Conservation (phyloP, 1,139 yeast species). For the Starmera stellimalicola region DNA sequence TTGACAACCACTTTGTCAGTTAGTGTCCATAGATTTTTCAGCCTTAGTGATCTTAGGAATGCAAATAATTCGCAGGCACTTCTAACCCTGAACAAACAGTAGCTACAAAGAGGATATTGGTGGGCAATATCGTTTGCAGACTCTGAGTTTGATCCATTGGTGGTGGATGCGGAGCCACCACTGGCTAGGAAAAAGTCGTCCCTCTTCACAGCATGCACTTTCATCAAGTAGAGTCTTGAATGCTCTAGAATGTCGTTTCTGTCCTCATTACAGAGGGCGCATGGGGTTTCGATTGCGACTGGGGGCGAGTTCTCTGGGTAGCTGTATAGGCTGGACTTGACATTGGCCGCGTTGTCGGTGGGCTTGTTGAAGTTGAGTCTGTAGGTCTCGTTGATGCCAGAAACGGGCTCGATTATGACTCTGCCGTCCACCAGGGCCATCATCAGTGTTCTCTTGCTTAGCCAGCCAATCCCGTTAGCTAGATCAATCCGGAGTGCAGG, state of each 20-base stretch:
- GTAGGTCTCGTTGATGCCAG: constrained; percentile 70
- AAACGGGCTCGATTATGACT: constrained; percentile 78
- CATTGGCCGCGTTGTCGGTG: constrained; percentile 9
- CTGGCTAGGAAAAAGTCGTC: constrained; percentile 7
- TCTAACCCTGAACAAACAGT: constrained; percentile 71
- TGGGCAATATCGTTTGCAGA: constrained; percentile 10
- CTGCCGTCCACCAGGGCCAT: constrained; percentile 67
- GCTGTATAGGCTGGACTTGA: constrained; percentile 26
- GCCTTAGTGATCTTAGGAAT: constrained; percentile 55
- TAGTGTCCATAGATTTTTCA: constrained; percentile 33
- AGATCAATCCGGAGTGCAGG: constrained; percentile 51
- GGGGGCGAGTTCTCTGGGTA: constrained; percentile 45
- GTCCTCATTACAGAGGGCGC: constrained; percentile 76
- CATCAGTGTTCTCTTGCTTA: constrained; percentile 51
- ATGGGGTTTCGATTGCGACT: constrained; percentile 64
- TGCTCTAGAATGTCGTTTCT: constrained; percentile 64
- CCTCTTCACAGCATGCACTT: constrained; percentile 25
- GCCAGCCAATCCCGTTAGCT: constrained; percentile 55
- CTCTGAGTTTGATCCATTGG: constrained; percentile 1
- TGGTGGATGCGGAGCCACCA: constrained; percentile 6
- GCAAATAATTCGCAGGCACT: constrained; percentile 74
- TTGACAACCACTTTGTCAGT: constrained; percentile 30
- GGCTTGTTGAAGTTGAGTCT: constrained; percentile 16
- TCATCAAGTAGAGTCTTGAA: constrained; percentile 66
- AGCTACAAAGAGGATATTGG: constrained; percentile 72